Percentiles rank a stretch among this genome's conserved stretches.
phyloP scores from a whole-genome alignment of 768 basidiomycete genomes.

The Tylopilus felleus region DNA sequence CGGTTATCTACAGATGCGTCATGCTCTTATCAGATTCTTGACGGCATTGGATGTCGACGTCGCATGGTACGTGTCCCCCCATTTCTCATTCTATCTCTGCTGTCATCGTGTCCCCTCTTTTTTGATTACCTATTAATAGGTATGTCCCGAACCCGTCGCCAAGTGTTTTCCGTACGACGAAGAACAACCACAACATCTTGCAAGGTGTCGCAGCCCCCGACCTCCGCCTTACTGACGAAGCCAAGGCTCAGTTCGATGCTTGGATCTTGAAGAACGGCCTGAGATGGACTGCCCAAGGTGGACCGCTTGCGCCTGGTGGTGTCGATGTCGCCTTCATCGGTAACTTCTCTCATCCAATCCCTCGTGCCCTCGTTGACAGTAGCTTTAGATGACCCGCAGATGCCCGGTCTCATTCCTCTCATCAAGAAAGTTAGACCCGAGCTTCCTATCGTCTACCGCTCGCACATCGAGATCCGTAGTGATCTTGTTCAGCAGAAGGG shows the following conservation, averaged over 20 bases:
- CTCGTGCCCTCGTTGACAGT: constrained; percentile 7
- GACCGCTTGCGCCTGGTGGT: constrained; percentile 77
- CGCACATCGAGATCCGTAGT: constrained; percentile 91
- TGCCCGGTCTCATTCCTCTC: constrained; percentile 91
- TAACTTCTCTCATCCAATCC: constrained; percentile 25
- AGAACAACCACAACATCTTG: constrained; percentile 93
- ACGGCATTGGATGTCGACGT: constrained; percentile 74
- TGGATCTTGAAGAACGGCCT: constrained; percentile 91
- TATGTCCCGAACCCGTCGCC: constrained; percentile 89
- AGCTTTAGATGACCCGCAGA: constrained; percentile 76
- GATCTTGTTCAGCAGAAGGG: constrained; percentile 79
- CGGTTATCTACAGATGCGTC: constrained; percentile 69
- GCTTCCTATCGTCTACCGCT: constrained; percentile 88
- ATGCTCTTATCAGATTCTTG: constrained; percentile 87
- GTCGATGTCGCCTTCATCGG: constrained; percentile 90
- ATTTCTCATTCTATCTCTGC: constrained; percentile 1
- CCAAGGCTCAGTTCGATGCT: constrained; percentile 75
- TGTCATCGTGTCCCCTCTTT: not conserved
- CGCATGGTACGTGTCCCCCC: constrained; percentile 59
- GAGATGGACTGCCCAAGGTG: constrained; percentile 83
- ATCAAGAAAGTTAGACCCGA: constrained; percentile 83
- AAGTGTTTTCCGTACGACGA: constrained; percentile 87
- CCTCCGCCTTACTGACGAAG: constrained; percentile 72
- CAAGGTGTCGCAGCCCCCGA: constrained; percentile 86
- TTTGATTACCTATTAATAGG: constrained; percentile 40